Base-by-base conservation (phyloP, 108 stramenopile genomes). In the Fragilariopsis cylindrus region DNA sequence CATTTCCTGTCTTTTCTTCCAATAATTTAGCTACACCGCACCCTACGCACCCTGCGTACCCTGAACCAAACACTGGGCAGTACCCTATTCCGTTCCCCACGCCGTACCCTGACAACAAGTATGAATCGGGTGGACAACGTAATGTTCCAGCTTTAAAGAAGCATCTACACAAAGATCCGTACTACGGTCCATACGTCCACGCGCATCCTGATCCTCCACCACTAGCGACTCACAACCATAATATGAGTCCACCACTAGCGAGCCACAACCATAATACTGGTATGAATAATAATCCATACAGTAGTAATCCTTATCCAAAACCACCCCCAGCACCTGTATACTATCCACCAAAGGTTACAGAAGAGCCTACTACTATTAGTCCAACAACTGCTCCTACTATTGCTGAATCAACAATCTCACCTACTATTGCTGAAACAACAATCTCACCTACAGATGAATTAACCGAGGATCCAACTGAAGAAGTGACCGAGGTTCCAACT, bases 61-160 rank as follows among this genome's bases (percentile, higher is more conserved):
- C 63, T 8, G 43, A 30, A 65, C 41, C 13, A 40, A 65, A 43
- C 15, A 30, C 63, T 65, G 43, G 41, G 15, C n/a, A 8, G 5
- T 42, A 5, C 1, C 67, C 67, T 4, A 68, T 48, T 52, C 67
- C 67, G 0, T 18, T 39, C 16, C 67, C 67, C 48, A 68, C 67
- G 16, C 49, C 67, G 30, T n/a, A 68, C 5, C 67, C 67, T 4
- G 50, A 52, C 50, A 12, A 50, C 7, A 52, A 13, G 9, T 52
- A 52, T 52, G 3, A 13, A 1, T 52, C 13, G 12, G 50, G 9
- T 52, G 50, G 9, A 52, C 12, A 9, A 52, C 50, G 12, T 16
- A 16, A 16, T 16, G 8, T 60, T 60, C 58, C 58, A 18, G 30
- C 30, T 30, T 4, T 30, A 12, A 8, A 12, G 8, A 18, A 9